Base-by-base conservation (phyloP, 768 basidiomycete species). In the Grammothele lineata region DNA sequence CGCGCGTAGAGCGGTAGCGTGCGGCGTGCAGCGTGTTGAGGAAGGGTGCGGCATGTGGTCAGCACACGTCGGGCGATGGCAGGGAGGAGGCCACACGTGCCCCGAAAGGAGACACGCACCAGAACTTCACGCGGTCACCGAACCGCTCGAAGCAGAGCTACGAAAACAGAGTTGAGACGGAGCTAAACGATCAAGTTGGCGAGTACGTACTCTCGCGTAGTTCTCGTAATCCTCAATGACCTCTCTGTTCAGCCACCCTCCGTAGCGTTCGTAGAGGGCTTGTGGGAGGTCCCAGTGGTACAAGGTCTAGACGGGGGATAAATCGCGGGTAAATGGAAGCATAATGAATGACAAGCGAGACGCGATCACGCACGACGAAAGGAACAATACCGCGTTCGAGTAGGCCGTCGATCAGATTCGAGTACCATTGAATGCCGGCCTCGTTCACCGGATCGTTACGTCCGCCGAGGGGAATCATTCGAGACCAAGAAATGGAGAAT, bases 241-340 rank as follows among this genome's bases (percentile, higher is more conserved):
- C 57, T 85, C 80, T 60, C 81, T 83, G 68, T 82, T 81, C 40
- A 87, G 62, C 85, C 85, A 90, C 5, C 86, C 86, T 2, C 77
- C 77, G 61, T 89, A 89, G 45, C 80, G 73, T 50, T 87, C 81
- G 45, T 87, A 78, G 32, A 92, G 74, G 18, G 67, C 80, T 58
- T 85, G 82, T 9, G 87, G 87, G 9, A 88, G 74, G 59, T 89
- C 87, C 87, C 87, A 89, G 62, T 83, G 85, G 58, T 85, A 84
- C 27, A 86, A 64, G 0, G 82, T 86, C 81, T 85, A 53, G 35
- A 24, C 32, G 40, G 10, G 15, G 27, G 35, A 51, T 38, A 37
- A 44, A 43, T 22, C 23, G 26, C 48, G 53, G 47, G 23, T 15
- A 15, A 47, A 17, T 40, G 50, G 37, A 25, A 27, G 27, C 21